Evolutionary conservation across 768 basidiomycete species (phyloP).

Genomic region (Cantharellus anzutake): DNA sequence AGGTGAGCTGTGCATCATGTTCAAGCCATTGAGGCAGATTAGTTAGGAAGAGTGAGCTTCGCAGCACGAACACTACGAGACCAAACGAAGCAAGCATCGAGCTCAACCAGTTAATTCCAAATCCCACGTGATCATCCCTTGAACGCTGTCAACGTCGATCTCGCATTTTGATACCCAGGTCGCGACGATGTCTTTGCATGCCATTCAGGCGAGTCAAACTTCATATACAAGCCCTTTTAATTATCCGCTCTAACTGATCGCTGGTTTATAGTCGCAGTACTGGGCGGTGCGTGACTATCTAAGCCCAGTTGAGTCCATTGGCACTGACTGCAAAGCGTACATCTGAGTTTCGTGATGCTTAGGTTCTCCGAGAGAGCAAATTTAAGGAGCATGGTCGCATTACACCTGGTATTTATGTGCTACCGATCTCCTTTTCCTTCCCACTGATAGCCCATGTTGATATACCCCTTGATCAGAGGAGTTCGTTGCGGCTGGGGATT

Average conservation of each 20-base stretch:
- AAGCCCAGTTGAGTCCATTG: slow-evolving; percentile 36
- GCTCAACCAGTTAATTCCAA: too few species aligned
- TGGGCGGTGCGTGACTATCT: slow-evolving; percentile 92
- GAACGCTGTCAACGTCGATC: not conserved
- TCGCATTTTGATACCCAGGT: not conserved
- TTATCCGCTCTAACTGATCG: slow-evolving; percentile 49
- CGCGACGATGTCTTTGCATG: slow-evolving; percentile 9
- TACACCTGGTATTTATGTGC: slow-evolving; percentile 46
- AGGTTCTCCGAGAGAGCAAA: slow-evolving; percentile 96
- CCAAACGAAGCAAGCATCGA: not conserved
- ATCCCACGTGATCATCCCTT: not conserved
- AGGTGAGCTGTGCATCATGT: slow-evolving; percentile 58
- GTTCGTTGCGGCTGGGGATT: slow-evolving; percentile 95
- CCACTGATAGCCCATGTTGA: slow-evolving; percentile 4
- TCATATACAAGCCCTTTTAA: not conserved
- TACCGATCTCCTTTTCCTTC: slow-evolving; percentile 11
- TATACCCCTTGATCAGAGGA: slow-evolving; percentile 44
- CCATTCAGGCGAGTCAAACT: slow-evolving; percentile 8
- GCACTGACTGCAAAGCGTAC: not conserved
- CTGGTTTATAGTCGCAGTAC: slow-evolving; percentile 65
- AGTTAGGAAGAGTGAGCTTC: slow-evolving; percentile 34
- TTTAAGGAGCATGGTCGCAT: slow-evolving; percentile 98
- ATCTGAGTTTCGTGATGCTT: slow-evolving; percentile 6
- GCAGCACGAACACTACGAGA: slow-evolving; percentile 1
- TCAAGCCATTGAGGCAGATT: slow-evolving; percentile 33